phyloP scores from a whole-genome alignment of 805 yeast species.

The Huiozyma naganishii region DNA sequence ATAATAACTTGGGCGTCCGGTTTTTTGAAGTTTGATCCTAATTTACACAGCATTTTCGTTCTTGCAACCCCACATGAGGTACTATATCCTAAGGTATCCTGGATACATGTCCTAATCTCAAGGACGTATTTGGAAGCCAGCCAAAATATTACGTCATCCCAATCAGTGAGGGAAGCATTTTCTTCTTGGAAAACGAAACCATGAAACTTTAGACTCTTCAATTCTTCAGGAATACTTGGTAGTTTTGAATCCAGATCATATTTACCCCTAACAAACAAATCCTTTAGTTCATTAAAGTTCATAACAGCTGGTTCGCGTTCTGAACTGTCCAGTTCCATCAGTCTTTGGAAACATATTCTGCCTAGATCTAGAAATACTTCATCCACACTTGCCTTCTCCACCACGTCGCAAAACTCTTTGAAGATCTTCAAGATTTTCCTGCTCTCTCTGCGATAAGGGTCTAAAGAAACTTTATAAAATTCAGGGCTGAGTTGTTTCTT shows the following conservation, averaged over 20 bases:
- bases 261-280: conserved; percentile 14
- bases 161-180: conserved; percentile 33
- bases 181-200: conserved; percentile 11
- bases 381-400: conserved; percentile 93
- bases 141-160: conserved; percentile 72
- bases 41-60: conserved; percentile 69
- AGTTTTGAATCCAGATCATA: conserved; percentile 16
- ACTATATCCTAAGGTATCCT: conserved; percentile 55
- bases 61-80: conserved; percentile 84
- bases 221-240: conserved; percentile 17
- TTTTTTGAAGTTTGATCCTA: conserved; percentile 76
- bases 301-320: not conserved
- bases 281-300: conserved; percentile 8
- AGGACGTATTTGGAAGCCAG: conserved; percentile 54
- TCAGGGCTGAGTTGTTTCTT: conserved; percentile 49
- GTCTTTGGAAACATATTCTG: conserved; percentile 39
- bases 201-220: conserved; percentile 12
- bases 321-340: conserved; percentile 11
- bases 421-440: conserved; percentile 65
- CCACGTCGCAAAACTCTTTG: conserved; percentile 47
- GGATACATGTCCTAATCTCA: conserved; percentile 44
- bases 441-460: conserved; percentile 83
- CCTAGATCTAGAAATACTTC: conserved; percentile 87
- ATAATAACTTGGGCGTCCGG: conserved; percentile 82
- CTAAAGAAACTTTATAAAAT: conserved; percentile 74